These are phyloP conservation scores for Coprinopsis marcescibilis DNA, from an alignment of 768 basidiomycete genomes.

Conservation along the genomic window DNA sequence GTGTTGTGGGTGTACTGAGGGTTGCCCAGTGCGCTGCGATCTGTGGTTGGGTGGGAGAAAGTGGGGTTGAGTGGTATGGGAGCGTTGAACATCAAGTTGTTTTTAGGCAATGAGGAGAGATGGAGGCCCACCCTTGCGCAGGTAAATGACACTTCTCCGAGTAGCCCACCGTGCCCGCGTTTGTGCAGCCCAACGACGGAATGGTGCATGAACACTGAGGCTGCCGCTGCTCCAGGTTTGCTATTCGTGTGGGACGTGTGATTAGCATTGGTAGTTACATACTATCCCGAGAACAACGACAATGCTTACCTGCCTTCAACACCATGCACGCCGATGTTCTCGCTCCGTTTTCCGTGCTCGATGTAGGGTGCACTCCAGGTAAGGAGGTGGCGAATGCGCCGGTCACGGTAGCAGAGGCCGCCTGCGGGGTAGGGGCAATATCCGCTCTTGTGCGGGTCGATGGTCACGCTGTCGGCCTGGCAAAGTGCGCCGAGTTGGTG, in stretches of 20 bases:
- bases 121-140: slow-evolving; percentile 29
- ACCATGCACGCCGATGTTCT: slow-evolving; percentile 39
- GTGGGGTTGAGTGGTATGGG: not conserved
- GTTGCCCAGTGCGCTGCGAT: slow-evolving; percentile 36
- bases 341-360: slow-evolving; percentile 16
- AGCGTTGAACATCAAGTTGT: not conserved
- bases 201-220: slow-evolving; percentile 32
- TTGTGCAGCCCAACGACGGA: slow-evolving; percentile 34
- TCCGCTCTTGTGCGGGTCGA: slow-evolving; percentile 38
- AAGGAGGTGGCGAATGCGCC: slow-evolving; percentile 28
- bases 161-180: slow-evolving; percentile 31
- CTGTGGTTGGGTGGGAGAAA: slow-evolving; percentile 17
- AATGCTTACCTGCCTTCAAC: slow-evolving; percentile 40
- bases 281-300: slow-evolving; percentile 3
- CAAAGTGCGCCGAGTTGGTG: slow-evolving; percentile 22
- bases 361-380: slow-evolving; percentile 32
- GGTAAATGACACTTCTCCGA: slow-evolving; percentile 32
- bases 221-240: slow-evolving; percentile 41
- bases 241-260: slow-evolving; percentile 23
- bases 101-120: no score
- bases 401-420: slow-evolving; percentile 31
- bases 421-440: slow-evolving; percentile 40
- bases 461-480: slow-evolving; percentile 32
- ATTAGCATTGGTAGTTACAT: not conserved
- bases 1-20: slow-evolving; percentile 26